Base-by-base conservation (phyloP, 2,329 filamentous ascomycete species). In the Hypoxylon sp. region DNA sequence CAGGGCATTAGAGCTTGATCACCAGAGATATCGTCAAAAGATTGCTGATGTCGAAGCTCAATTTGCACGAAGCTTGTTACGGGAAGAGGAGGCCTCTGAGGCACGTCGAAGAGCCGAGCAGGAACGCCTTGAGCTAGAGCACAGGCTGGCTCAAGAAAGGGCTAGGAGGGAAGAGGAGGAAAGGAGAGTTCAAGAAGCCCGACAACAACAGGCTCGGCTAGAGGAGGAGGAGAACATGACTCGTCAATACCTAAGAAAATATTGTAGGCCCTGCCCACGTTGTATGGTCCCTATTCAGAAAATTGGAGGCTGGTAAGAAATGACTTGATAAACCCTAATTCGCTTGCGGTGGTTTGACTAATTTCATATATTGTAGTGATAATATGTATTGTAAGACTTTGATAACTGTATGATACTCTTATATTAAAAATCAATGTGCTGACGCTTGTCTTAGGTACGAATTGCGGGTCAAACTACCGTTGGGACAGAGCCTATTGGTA, bases 1-100 rank as follows among this genome's bases (percentile, higher is more conserved):
- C 9, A 82, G 84, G 58, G 76, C 80, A 17, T 79, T 81, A 17
- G 81, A 81, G n/a, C 79, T 79, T 41, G 84, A 82, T 7, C 82
- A 87, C 21, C 80, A 85, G 2, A 52, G 38, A 13, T 19, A 62
- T 17, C 23, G 5, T 0, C 48, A 60, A 19, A 25, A 23, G 41
- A 57, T 68, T 2, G n/a, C 57, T 6, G 82, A 84, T 10, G 78
- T 83, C 1, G 82, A 84, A 36, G 73, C 75, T n/a, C 73, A 67
- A 11, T 76, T 81, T 59, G 77, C 79, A 1, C 75, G 75, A 51
- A 75, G 75, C 1, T 63, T 81, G 3, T 34, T 64, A 28, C 53
- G 25, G 14, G 57, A 52, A 25, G 50, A 48, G 11, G 50, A 77
- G 25, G 51, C 57, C 1, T 76, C 76, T 0, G 74, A 79, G 51